Evolutionary conservation across 208 protist species (phyloP).

Genomic region (Leishmania major): DNA sequence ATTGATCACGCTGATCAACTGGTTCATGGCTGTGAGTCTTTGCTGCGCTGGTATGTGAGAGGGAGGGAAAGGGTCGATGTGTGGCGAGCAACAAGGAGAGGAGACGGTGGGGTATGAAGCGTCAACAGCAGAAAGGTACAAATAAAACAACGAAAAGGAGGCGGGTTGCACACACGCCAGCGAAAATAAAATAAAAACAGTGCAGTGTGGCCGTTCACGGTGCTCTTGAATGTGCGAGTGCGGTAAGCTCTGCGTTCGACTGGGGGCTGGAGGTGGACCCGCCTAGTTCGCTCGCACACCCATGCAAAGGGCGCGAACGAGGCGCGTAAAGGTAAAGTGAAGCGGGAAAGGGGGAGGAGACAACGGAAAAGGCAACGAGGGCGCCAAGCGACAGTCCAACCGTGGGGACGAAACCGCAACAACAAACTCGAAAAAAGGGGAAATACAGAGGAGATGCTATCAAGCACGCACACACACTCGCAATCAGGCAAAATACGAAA

Average conservation of each 20-base stretch:
- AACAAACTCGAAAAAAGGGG: not conserved
- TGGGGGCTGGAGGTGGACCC: not conserved
- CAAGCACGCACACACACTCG: not conserved
- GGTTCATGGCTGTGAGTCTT: constrained; percentile 81
- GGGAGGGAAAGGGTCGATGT: not conserved
- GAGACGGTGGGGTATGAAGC: not conserved
- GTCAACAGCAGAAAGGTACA: not conserved
- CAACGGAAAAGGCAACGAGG: not conserved
- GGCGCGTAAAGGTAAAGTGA: not conserved
- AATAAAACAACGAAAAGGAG: not conserved
- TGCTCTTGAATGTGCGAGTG: no score
- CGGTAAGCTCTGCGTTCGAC: not conserved
- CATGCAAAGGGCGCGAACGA: not conserved
- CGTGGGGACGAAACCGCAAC: not conserved
- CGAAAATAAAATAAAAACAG: not conserved
- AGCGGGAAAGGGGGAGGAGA: not conserved
- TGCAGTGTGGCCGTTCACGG: not conserved
- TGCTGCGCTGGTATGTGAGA: not conserved
- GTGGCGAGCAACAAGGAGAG: not conserved
- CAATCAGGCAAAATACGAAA: not conserved
- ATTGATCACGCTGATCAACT: constrained; percentile 98
- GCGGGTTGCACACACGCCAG: not conserved
- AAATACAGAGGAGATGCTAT: not conserved
- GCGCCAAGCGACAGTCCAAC: not conserved
- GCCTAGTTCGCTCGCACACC: not conserved